A percentile compares a stretch with the other conserved stretches of the same genome.
Conservation (phyloP, 768 basidiomycete genomes). For the Ramaria rubella region DNA sequence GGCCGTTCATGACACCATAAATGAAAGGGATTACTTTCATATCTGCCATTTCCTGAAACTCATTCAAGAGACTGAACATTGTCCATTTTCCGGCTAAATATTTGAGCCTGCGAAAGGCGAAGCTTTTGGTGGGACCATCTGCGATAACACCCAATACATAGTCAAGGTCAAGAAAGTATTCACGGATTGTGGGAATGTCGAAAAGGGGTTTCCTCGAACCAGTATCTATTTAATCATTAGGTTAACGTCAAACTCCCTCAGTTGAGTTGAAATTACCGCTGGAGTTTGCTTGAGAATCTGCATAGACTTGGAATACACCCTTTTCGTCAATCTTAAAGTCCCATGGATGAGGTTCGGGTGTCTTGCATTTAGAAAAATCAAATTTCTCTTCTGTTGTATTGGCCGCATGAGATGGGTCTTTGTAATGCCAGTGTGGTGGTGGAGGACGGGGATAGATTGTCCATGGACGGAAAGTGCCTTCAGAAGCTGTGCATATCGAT, state of each 20-base stretch:
- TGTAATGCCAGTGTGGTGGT: slow-evolving; percentile 91
- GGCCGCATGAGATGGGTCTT: slow-evolving; percentile 26
- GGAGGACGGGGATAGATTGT: slow-evolving; percentile 89
- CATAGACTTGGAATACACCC: slow-evolving; percentile 88
- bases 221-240: slow-evolving; percentile 10
- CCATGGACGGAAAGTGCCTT: slow-evolving; percentile 55
- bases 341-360: slow-evolving; percentile 60
- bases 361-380: slow-evolving; percentile 59
- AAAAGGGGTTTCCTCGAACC: slow-evolving; percentile 53
- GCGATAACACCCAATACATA: slow-evolving; percentile 85
- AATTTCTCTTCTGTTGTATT: slow-evolving; percentile 43
- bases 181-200: slow-evolving; percentile 77
- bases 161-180: slow-evolving; percentile 96
- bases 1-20: neutral
- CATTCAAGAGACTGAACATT: slow-evolving; percentile 87
- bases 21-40: slow-evolving; percentile 72
- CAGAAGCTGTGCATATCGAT: slow-evolving; percentile 19
- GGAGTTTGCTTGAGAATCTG: slow-evolving; percentile 16
- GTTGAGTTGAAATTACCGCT: slow-evolving; percentile 24
- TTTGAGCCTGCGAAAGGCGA: slow-evolving; percentile 85
- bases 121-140: slow-evolving; percentile 93
- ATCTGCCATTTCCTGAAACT: slow-evolving; percentile 87
- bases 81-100: slow-evolving; percentile 92
- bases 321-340: slow-evolving; percentile 72
- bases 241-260: neutral